Evolutionary conservation across 2,329 filamentous ascomycete genomes (phyloP).

Genomic region (Monascus ruber): DNA sequence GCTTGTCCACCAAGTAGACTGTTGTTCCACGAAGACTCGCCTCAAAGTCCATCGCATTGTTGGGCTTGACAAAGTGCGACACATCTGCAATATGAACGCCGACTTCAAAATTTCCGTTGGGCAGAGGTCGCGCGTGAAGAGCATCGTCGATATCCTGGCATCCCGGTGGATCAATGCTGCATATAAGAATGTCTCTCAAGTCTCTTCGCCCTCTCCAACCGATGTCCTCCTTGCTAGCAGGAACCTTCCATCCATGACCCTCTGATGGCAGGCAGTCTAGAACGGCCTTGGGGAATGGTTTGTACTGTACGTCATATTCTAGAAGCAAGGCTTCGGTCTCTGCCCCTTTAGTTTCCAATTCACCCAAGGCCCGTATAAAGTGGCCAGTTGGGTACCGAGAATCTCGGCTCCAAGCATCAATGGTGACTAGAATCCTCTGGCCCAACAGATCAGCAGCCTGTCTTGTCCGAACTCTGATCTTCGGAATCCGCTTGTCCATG

Average conservation of each 20-base stretch:
- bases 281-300: conserved; percentile 91
- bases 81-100: conserved; percentile 98
- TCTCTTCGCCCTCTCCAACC: conserved; percentile 82
- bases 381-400: conserved; percentile 87
- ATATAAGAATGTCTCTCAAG: conserved; percentile 74
- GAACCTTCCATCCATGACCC: conserved; percentile 90
- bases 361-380: conserved; percentile 83
- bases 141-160: conserved; percentile 99
- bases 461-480: conserved; percentile 83
- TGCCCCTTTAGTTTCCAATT: conserved; percentile 91
- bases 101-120: conserved; percentile 91
- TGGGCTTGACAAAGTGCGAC: conserved; percentile 96
- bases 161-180: conserved; percentile 91
- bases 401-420: conserved; percentile 91
- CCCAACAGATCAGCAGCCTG: conserved; percentile 82
- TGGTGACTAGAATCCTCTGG: conserved; percentile 82
- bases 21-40: conserved; percentile 90
- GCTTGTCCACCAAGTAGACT: conserved; percentile 96
- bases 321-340: conserved; percentile 90
- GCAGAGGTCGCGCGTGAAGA: conserved; percentile 69
- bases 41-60: conserved; percentile 93
- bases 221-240: conserved; percentile 62
- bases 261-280: conserved; percentile 84
- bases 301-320: conserved; percentile 95
- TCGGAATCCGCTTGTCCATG: conserved; percentile 97